These are phyloP conservation scores for Lepidium aucheri DNA, from an alignment of 345 rosid species.

Conservation along the genomic window DNA sequence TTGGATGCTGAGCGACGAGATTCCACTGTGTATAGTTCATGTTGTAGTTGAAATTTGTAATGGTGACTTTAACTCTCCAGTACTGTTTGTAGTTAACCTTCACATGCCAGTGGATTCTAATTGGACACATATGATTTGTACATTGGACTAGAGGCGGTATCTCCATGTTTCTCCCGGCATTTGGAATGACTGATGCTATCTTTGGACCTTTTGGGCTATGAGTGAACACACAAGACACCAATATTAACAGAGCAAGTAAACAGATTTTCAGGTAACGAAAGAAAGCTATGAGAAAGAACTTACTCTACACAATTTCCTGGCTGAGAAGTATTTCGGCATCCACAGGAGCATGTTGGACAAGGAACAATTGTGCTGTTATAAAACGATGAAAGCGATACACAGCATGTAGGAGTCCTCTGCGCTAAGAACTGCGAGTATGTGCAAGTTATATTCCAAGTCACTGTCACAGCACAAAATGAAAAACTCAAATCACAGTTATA, in stretches of 20 bases:
- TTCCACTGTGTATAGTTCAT: slow-evolving; percentile 68
- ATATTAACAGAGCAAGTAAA: background rate
- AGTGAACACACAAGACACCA: background rate
- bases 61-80: slow-evolving; percentile 64
- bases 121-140: slow-evolving; percentile 64
- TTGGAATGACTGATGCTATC: slow-evolving; percentile 24
- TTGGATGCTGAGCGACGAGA: slow-evolving; percentile 60
- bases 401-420: slow-evolving; percentile 65
- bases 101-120: slow-evolving; percentile 67
- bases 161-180: slow-evolving; percentile 16
- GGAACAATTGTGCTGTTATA: slow-evolving; percentile 64
- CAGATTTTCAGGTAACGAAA: slow-evolving; percentile 26
- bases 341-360: slow-evolving; percentile 74
- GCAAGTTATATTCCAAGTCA: slow-evolving; percentile 94
- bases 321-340: slow-evolving; percentile 53
- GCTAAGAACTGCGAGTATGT: slow-evolving; percentile 76
- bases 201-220: slow-evolving; percentile 21
- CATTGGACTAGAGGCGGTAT: slow-evolving; percentile 47
- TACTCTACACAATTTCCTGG: slow-evolving; percentile 50
- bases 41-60: slow-evolving; percentile 57
- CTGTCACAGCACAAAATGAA: slow-evolving; percentile 27
- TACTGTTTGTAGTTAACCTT: slow-evolving; percentile 53
- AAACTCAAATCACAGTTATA: background rate
- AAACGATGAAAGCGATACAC: slow-evolving; percentile 79
- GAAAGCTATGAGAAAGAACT: slow-evolving; percentile 24